Percentiles rank a stretch among this genome's conserved stretches.
phyloP scores from a whole-genome alignment of 2,329 filamentous ascomycete species.

The Claviceps sorghi region DNA sequence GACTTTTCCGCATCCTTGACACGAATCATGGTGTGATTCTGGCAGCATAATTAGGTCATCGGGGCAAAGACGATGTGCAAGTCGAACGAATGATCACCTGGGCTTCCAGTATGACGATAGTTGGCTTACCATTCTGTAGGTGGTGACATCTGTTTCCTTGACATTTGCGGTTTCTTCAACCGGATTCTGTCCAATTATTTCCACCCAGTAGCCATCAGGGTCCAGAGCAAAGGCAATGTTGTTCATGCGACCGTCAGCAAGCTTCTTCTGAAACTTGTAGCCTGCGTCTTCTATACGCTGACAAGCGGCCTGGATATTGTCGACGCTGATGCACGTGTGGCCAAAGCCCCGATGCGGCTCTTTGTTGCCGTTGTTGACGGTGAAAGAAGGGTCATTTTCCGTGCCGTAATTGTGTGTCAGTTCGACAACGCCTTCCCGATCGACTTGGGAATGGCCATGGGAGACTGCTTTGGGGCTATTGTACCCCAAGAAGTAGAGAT shows the following conservation, averaged over 20 bases:
- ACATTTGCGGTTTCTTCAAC: slow-evolving; percentile 58
- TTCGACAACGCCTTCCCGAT: slow-evolving; percentile 83
- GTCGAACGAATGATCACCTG: neutral
- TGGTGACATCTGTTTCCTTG: slow-evolving; percentile 55
- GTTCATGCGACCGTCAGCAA: slow-evolving; percentile 75
- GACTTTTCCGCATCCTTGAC: slow-evolving; percentile 69
- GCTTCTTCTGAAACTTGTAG: slow-evolving; percentile 89
- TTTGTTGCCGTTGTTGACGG: slow-evolving; percentile 75
- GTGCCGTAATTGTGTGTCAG: slow-evolving; percentile 78
- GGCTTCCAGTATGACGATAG: no score
- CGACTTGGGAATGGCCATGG: slow-evolving; percentile 54
- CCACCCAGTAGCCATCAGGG: slow-evolving; percentile 78
- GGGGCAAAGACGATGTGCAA: neutral
- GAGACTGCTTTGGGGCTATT: slow-evolving; percentile 64
- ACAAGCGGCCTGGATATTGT: slow-evolving; percentile 80
- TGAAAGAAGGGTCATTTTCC: slow-evolving; percentile 68
- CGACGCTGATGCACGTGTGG: slow-evolving; percentile 71
- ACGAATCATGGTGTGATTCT: slow-evolving; percentile 90
- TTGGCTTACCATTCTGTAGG: slow-evolving; percentile 52
- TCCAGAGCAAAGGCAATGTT: slow-evolving; percentile 84
- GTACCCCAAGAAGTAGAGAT: slow-evolving; percentile 90
- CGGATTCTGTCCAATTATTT: slow-evolving; percentile 60
- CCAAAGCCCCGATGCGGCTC: slow-evolving; percentile 76
- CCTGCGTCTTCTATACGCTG: slow-evolving; percentile 77
- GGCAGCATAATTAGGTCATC: neutral